A percentile compares a stretch with the other conserved stretches of the same genome.
Conservation (phyloP, 2,329 filamentous ascomycete genomes). For the Lasiodiplodia citricola region DNA sequence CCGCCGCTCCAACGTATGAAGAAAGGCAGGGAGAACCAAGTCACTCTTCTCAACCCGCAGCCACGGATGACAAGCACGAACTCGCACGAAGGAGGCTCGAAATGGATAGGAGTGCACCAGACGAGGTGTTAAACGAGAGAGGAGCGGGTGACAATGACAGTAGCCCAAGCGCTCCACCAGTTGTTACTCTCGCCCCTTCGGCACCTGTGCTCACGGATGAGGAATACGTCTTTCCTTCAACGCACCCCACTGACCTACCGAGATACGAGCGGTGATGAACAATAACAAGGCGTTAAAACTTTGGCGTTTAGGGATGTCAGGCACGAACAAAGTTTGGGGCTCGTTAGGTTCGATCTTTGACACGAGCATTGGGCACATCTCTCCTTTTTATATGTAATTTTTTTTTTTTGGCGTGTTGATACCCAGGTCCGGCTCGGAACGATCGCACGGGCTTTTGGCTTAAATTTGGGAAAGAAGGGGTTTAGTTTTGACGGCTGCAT, state of each 20-base stretch:
- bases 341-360: neutral
- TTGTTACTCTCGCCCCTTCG: slow-evolving; percentile 7
- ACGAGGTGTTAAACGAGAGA: neutral
- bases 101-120: slow-evolving; percentile 49
- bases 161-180: neutral
- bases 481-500: slow-evolving; percentile 8
- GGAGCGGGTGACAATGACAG: neutral
- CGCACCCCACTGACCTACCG: slow-evolving; percentile 19
- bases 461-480: slow-evolving; percentile 1
- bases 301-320: slow-evolving; percentile 10
- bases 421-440: slow-evolving; percentile 21
- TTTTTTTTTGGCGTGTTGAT: slow-evolving; percentile 19
- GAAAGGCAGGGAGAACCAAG: neutral
- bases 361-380: slow-evolving; percentile 9
- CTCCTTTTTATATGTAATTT: neutral
- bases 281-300: slow-evolving; percentile 10
- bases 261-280: slow-evolving; percentile 26
- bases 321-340: slow-evolving; percentile 3
- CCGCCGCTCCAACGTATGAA: slow-evolving; percentile 12
- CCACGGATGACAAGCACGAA: slow-evolving; percentile 79
- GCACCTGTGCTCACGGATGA: slow-evolving; percentile 24
- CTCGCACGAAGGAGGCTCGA: slow-evolving; percentile 60
- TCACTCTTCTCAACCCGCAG: slow-evolving; percentile 24
- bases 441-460: slow-evolving; percentile 17
- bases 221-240: slow-evolving; percentile 18